These are phyloP conservation scores for Akanthomyces uredinophilus DNA, from an alignment of 2,329 filamentous ascomycete species.

Conservation along the genomic window DNA sequence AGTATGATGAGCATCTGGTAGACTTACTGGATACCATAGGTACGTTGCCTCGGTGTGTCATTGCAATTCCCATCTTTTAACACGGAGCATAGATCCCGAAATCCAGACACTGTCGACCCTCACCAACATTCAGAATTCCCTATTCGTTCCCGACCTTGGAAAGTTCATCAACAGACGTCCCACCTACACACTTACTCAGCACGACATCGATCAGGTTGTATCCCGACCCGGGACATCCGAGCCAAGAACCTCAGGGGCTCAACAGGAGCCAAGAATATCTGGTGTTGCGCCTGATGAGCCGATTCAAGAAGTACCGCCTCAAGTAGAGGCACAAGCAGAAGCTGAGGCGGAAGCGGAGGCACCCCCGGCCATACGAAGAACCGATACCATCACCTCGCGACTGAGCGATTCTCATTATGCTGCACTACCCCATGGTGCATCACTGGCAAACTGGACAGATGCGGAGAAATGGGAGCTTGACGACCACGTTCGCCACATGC, in stretches of 20 bases:
- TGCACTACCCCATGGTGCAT: conserved; percentile 69
- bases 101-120: conserved; percentile 77
- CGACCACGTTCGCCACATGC: conserved; percentile 81
- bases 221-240: conserved; percentile 12
- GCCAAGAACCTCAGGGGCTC: conserved; percentile 2
- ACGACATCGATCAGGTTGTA: conserved; percentile 18
- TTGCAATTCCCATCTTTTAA: conserved; percentile 11
- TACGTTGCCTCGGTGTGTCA: conserved; percentile 18
- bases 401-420: conserved; percentile 70
- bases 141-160: conserved; percentile 80
- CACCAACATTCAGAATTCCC: conserved; percentile 84
- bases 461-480: conserved; percentile 73
- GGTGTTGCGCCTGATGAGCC: conserved; percentile 21
- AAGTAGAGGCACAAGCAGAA: conserved; percentile 19
- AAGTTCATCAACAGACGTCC: conserved; percentile 69
- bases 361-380: conserved; percentile 30
- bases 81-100: conserved; percentile 63
- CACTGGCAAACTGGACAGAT: conserved; percentile 67
- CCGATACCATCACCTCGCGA: conserved; percentile 60
- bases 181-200: conserved; percentile 66
- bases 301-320: conserved; percentile 17
- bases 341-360: conserved; percentile 20
- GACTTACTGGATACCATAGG: conserved; percentile 38
- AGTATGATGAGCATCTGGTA: conserved; percentile 35
- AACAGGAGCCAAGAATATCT: conserved; percentile 18